Evolutionary conservation across 495 filamentous ascomycete species (phyloP).

Genomic region (Aspergillus ellipticus): DNA sequence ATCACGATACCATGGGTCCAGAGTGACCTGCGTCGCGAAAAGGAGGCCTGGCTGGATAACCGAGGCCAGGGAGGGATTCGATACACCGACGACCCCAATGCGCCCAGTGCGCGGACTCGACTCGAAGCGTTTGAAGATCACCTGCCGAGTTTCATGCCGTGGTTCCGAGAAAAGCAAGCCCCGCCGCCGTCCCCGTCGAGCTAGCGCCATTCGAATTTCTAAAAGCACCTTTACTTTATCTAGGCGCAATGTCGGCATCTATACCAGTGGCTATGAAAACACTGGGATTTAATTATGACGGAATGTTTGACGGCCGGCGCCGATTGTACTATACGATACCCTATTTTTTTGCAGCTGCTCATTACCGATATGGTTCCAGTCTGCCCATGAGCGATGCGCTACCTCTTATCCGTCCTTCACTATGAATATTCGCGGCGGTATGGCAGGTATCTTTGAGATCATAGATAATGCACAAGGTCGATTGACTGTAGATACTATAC

Average conservation of each 20-base stretch:
- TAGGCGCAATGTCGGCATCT: no score
- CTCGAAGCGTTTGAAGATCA: conserved; percentile 35
- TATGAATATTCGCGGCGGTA: no score
- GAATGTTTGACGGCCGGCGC: neutral
- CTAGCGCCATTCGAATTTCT: no score
- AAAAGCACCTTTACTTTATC: no score
- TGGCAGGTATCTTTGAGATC: neutral
- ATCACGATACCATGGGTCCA: conserved; percentile 69
- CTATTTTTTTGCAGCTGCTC: neutral
- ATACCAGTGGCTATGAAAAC: neutral
- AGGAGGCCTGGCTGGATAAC: conserved; percentile 53
- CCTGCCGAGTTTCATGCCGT: conserved; percentile 30
- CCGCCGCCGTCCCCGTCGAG: conserved; percentile 21
- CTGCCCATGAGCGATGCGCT: neutral
- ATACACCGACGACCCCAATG: conserved; percentile 38
- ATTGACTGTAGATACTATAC: no score
- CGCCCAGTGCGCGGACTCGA: conserved; percentile 39
- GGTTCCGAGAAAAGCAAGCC: conserved; percentile 29
- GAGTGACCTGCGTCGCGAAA: conserved; percentile 58
- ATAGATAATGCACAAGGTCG: neutral
- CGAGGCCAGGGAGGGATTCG: conserved; percentile 35
- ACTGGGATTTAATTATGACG: neutral
- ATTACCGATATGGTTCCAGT: neutral
- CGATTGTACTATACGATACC: neutral
- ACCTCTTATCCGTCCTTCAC: no score